These are phyloP conservation scores for Colletotrichum brevisporum DNA, from an alignment of 2,329 filamentous ascomycete genomes.

Conservation along the genomic window DNA sequence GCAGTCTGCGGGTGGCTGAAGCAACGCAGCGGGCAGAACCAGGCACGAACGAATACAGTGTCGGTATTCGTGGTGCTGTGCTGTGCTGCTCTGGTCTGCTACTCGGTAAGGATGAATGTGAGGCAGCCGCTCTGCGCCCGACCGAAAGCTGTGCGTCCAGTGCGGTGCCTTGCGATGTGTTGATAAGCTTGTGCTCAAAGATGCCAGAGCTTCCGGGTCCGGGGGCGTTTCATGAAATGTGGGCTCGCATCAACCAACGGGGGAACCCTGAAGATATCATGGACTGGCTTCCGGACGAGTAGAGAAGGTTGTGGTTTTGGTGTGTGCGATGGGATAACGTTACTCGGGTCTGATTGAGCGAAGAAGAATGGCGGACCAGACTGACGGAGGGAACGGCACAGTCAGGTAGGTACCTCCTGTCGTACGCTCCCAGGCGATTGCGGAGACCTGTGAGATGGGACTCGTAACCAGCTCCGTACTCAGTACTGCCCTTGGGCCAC, in stretches of 20 bases:
- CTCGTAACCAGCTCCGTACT: constrained; percentile 30
- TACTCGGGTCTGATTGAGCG: constrained; percentile 27
- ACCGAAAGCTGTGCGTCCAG: constrained; percentile 26
- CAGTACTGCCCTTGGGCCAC: constrained; percentile 16
- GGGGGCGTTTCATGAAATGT: constrained; percentile 42
- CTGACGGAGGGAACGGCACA: constrained; percentile 23
- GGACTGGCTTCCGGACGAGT: constrained; percentile 13
- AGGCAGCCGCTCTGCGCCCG: constrained; percentile 32
- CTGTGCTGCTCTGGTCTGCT: neutral
- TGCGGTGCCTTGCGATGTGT: constrained; percentile 5
- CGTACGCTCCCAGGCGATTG: constrained; percentile 10
- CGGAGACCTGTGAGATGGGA: constrained; percentile 7
- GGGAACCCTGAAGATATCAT: constrained; percentile 27
- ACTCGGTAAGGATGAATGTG: constrained; percentile 8
- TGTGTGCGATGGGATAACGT: constrained; percentile 35
- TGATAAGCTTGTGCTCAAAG: constrained; percentile 40
- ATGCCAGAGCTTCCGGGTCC: constrained; percentile 42
- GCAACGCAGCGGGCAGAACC: neutral
- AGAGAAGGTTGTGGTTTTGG: constrained; percentile 31
- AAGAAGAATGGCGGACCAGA: constrained; percentile 13
- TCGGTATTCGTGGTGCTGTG: constrained; percentile 1
- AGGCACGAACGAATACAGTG: neutral
- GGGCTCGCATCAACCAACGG: constrained; percentile 36
- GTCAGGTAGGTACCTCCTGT: too few relatives aligned
- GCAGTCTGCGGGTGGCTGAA: constrained; percentile 9